Evolutionary conservation across 192 early-diverging fungal genomes (phyloP).

Genomic region (Pecoramyces ruminantium): DNA sequence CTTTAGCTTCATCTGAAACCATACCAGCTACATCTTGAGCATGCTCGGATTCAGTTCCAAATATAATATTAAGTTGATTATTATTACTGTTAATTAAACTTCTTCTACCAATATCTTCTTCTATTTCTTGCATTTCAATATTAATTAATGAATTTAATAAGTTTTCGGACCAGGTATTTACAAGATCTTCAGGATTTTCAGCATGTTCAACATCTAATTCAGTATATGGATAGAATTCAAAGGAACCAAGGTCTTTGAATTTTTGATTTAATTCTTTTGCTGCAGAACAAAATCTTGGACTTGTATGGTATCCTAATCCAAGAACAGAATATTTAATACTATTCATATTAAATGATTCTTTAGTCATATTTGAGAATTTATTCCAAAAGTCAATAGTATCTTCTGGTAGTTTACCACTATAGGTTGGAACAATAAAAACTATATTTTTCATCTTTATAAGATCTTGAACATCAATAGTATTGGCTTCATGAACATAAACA

Average conservation of each 20-base stretch:
- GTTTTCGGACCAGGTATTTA: not conserved
- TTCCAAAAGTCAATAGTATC: not conserved
- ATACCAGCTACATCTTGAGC: not conserved
- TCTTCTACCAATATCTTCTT: not conserved
- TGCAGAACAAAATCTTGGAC: not conserved
- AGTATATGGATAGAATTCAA: not conserved
- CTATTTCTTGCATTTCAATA: not conserved
- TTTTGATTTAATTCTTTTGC: not conserved
- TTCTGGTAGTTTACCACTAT: not conserved
- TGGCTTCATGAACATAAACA: not conserved
- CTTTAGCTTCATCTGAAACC: not conserved
- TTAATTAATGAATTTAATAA: not conserved
- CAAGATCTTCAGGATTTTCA: not conserved
- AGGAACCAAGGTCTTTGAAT: not conserved
- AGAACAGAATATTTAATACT: not conserved
- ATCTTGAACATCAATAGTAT: conserved; percentile 36
- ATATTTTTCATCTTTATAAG: conserved; percentile 60
- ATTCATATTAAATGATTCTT: not conserved
- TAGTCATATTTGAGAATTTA: not conserved
- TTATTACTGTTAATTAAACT: not conserved
- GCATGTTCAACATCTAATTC: not conserved
- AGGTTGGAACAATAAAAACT: conserved; percentile 57
- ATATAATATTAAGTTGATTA: not conserved
- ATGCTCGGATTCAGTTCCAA: not conserved
- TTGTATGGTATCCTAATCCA: not conserved